Conservation (phyloP, 371 early-diverging fungal genomes). For the Rhizomucor pusillus region DNA sequence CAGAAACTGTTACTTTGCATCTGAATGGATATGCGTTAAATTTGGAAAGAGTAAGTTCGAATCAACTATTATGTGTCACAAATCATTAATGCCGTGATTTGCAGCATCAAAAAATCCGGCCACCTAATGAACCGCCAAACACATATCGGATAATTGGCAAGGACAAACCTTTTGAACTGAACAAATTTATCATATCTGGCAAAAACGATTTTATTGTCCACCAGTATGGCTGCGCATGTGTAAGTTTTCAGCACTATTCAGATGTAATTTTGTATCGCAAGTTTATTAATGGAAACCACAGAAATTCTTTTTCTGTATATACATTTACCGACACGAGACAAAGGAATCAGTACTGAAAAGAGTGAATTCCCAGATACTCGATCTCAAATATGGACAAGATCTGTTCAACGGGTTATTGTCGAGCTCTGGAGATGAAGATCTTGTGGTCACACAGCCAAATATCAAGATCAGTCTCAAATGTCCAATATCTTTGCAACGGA, state of each 20-base stretch:
- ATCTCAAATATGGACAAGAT: slow-evolving; percentile 8
- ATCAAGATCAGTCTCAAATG: too few relatives aligned
- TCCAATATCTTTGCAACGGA: background rate
- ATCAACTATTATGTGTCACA: background rate
- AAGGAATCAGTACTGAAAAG: slow-evolving; percentile 17
- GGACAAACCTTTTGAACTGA: slow-evolving; percentile 33
- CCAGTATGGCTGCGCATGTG: slow-evolving; percentile 34
- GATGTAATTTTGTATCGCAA: background rate
- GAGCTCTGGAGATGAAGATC: too few relatives aligned
- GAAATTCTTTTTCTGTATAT: slow-evolving; percentile 16
- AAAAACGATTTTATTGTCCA: slow-evolving; percentile 18
- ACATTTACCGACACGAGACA: slow-evolving; percentile 16
- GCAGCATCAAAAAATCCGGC: slow-evolving; percentile 5
- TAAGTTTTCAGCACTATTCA: too few relatives aligned
- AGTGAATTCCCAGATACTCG: slow-evolving; percentile 4
- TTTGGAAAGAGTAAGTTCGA: slow-evolving; percentile 21
- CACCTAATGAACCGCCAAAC: slow-evolving; percentile 9
- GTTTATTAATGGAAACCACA: slow-evolving; percentile 16
- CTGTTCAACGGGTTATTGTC: slow-evolving; percentile 19
- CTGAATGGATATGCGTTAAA: slow-evolving; percentile 14
- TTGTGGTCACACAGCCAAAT: too few relatives aligned
- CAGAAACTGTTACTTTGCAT: slow-evolving; percentile 15
- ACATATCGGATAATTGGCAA: slow-evolving; percentile 22
- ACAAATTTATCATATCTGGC: slow-evolving; percentile 13
- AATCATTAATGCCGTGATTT: background rate